phyloP scores from a whole-genome alignment of 2,329 filamentous ascomycete genomes.

The Botryotinia narcissicola region DNA sequence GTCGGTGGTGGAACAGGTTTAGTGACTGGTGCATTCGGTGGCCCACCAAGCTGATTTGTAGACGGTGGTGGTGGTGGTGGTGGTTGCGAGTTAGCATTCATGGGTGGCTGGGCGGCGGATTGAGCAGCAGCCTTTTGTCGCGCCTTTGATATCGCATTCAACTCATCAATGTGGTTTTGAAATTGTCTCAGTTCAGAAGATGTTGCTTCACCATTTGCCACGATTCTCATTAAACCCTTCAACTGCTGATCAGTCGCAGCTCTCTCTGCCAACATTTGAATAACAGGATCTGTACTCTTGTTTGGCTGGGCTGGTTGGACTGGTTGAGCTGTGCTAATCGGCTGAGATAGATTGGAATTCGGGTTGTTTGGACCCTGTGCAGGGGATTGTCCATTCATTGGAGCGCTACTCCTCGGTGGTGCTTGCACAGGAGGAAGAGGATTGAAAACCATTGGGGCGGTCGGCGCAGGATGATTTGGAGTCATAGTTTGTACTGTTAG shows the following conservation, averaged over 20 bases:
- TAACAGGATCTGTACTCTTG: conserved; percentile 68
- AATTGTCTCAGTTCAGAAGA: conserved; percentile 71
- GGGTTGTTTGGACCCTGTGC: neutral
- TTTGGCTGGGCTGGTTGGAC: conserved; percentile 27
- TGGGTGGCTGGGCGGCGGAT: conserved; percentile 44
- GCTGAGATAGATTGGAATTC: conserved; percentile 15
- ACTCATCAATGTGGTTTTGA: conserved; percentile 76
- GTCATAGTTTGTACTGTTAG: conserved; percentile 15
- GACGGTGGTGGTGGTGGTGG: conserved; percentile 18
- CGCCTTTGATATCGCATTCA: conserved; percentile 64
- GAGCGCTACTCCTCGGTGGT: neutral
- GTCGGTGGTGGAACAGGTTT: conserved; percentile 30
- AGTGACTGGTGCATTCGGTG: conserved; percentile 22
- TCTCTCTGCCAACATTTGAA: conserved; percentile 72
- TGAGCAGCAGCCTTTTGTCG: conserved; percentile 52
- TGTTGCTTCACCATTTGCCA: conserved; percentile 71
- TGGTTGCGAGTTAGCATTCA: conserved; percentile 29
- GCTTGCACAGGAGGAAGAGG: neutral
- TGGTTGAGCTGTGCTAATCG: conserved; percentile 15
- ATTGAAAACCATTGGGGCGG: neutral
- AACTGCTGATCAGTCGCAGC: conserved; percentile 69
- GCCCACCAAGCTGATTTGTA: conserved; percentile 22
- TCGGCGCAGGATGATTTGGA: conserved; percentile 25
- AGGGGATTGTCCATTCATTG: neutral
- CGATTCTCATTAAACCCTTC: conserved; percentile 78